These are phyloP conservation scores for Thielaviopsis ethacetica DNA, from an alignment of 2,329 filamentous ascomycete species.

Conservation along the genomic window DNA sequence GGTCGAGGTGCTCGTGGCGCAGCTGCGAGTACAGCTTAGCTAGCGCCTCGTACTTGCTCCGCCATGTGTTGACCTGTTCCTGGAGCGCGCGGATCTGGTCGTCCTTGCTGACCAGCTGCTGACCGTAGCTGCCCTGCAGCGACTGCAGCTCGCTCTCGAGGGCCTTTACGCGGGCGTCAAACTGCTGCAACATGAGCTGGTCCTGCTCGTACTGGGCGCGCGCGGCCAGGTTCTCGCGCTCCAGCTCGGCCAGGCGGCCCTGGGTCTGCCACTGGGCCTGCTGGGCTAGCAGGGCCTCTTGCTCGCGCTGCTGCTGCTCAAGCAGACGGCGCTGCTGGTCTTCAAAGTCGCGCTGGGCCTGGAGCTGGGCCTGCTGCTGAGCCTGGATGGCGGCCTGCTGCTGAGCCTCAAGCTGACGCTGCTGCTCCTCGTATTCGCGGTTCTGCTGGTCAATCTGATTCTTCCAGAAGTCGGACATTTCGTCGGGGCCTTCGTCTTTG, in stretches of 20 bases:
- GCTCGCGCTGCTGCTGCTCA: conserved; percentile 79
- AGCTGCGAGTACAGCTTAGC: conserved; percentile 96
- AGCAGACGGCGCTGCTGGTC: conserved; percentile 77
- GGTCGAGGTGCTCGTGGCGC: conserved; percentile 83
- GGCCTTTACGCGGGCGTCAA: conserved; percentile 85
- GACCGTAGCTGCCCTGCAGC: conserved; percentile 64
- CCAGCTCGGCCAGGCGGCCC: conserved; percentile 84
- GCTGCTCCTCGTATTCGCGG: conserved; percentile 87
- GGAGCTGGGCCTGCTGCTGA: conserved; percentile 67
- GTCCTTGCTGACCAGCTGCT: conserved; percentile 79
- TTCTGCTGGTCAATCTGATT: conserved; percentile 81
- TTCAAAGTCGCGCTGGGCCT: conserved; percentile 89
- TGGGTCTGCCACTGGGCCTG: conserved; percentile 91
- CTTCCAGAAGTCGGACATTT: conserved; percentile 98
- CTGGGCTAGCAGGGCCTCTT: conserved; percentile 75
- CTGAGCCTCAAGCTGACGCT: conserved; percentile 71
- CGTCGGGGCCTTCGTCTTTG: conserved; percentile 60
- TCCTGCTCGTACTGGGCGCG: conserved; percentile 94
- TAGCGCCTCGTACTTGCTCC: conserved; percentile 88
- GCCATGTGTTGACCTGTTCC: conserved; percentile 96
- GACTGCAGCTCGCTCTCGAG: conserved; percentile 75
- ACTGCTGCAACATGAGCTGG: conserved; percentile 91
- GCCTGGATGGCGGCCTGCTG: conserved; percentile 66
- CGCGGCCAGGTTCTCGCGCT: conserved; percentile 87
- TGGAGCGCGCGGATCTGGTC: conserved; percentile 86